A percentile compares a stretch with the other conserved stretches of the same genome.
phyloP scores from a whole-genome alignment of 2,329 filamentous ascomycete species.

The Pseudogymnoascus sp. region DNA sequence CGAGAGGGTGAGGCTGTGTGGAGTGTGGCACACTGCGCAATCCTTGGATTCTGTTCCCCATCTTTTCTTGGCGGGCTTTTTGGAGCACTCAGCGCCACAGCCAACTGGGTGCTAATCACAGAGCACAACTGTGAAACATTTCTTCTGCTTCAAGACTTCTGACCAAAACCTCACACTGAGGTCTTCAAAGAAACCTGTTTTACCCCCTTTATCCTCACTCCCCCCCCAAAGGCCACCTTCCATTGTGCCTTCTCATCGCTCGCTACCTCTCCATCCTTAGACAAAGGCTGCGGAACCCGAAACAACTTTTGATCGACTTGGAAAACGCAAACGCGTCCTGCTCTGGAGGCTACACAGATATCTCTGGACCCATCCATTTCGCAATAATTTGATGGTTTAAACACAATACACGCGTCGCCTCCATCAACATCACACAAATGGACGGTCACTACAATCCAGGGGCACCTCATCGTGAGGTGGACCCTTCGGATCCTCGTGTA shows the following conservation, averaged over 20 bases:
- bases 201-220: background rate
- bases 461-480: constrained; percentile 1
- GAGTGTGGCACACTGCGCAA: constrained; percentile 5
- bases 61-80: constrained; percentile 3
- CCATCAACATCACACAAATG: constrained; percentile 7
- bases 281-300: background rate
- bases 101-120: background rate
- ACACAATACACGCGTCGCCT: constrained; percentile 2
- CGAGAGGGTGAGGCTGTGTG: constrained; percentile 7
- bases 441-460: constrained; percentile 1
- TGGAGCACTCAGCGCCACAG: background rate
- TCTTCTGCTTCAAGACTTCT: constrained; percentile 8
- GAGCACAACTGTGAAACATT: constrained; percentile 9
- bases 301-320: background rate
- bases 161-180: background rate
- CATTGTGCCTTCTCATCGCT: background rate
- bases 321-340: background rate
- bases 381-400: constrained; percentile 6
- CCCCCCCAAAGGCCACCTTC: background rate
- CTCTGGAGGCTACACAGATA: constrained; percentile 1
- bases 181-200: background rate
- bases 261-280: background rate
- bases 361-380: background rate
- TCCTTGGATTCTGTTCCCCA: constrained; percentile 1
- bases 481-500: background rate